Evolutionary conservation across 768 basidiomycete genomes (phyloP).

Genomic region (Lentinula edodes): DNA sequence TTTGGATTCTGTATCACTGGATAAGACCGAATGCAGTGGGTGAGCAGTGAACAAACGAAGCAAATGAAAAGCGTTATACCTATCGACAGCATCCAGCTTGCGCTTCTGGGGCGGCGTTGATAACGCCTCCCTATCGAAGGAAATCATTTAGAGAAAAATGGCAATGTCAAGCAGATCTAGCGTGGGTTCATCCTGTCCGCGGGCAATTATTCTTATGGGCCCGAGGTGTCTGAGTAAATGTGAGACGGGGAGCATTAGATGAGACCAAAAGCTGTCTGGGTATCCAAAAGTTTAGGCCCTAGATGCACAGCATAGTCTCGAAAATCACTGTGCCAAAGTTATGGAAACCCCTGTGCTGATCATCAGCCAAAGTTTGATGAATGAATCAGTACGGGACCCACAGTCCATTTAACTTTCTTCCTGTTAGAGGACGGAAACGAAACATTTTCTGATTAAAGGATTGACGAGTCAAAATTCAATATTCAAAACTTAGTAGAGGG

Average conservation of each 20-base stretch:
- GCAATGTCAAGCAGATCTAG: no score
- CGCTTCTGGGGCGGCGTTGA: not conserved
- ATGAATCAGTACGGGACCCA: not conserved
- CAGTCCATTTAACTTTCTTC: not conserved
- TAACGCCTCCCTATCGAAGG: no score
- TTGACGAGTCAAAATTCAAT: no score
- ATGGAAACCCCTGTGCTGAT: not conserved
- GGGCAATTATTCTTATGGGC: not conserved
- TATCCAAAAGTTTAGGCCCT: not conserved
- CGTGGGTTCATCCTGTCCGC: no score
- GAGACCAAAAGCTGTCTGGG: not conserved
- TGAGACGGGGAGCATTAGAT: not conserved
- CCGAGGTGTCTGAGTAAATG: not conserved
- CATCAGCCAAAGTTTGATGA: not conserved
- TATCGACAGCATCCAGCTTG: not conserved
- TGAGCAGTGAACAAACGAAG: no score
- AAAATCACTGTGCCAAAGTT: not conserved
- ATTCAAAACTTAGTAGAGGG: no score
- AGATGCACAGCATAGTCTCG: not conserved
- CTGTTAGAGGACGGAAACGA: not conserved
- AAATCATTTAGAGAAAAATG: no score
- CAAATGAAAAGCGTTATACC: not conserved
- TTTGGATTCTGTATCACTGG: not conserved
- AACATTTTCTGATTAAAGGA: not conserved
- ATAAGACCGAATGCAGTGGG: not conserved